These are phyloP conservation scores for Termitomyces sp. DNA, from an alignment of 768 basidiomycete genomes.

Conservation along the genomic window DNA sequence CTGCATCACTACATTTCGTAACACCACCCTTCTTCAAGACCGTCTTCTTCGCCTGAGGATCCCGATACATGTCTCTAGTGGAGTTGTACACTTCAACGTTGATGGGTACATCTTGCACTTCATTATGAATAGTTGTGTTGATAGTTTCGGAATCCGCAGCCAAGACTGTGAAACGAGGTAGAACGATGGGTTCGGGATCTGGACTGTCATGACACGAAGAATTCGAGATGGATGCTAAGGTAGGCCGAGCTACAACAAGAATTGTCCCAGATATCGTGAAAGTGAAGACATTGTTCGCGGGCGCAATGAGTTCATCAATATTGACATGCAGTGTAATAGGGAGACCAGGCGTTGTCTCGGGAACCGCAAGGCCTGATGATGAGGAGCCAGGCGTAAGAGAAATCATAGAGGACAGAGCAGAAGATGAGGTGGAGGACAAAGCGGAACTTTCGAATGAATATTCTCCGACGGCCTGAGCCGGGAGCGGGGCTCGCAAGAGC, in stretches of 20 bases:
- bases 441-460: constrained; percentile 68
- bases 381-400: constrained; percentile 43
- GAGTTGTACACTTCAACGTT: constrained; percentile 60
- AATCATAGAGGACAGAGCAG: constrained; percentile 39
- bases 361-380: constrained; percentile 17
- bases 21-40: constrained; percentile 55
- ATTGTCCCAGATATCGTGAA: constrained; percentile 65
- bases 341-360: constrained; percentile 39
- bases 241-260: constrained; percentile 45
- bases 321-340: constrained; percentile 75
- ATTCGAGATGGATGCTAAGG: constrained; percentile 19
- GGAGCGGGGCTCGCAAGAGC: constrained; percentile 70
- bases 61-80: constrained; percentile 44
- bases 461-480: constrained; percentile 55
- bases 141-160: constrained; percentile 60
- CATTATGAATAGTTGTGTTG: constrained; percentile 55
- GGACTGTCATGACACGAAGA: constrained; percentile 16
- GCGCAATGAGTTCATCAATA: constrained; percentile 69
- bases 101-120: constrained; percentile 34
- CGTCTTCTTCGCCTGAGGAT: constrained; percentile 58
- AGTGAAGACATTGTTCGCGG: constrained; percentile 57
- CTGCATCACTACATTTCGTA: constrained; percentile 57
- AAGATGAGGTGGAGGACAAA: constrained; percentile 28
- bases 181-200: constrained; percentile 44
- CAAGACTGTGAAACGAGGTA: constrained; percentile 67